Base-by-base conservation (phyloP, 108 stramenopile species). In the Cyclotella kingstonii region DNA sequence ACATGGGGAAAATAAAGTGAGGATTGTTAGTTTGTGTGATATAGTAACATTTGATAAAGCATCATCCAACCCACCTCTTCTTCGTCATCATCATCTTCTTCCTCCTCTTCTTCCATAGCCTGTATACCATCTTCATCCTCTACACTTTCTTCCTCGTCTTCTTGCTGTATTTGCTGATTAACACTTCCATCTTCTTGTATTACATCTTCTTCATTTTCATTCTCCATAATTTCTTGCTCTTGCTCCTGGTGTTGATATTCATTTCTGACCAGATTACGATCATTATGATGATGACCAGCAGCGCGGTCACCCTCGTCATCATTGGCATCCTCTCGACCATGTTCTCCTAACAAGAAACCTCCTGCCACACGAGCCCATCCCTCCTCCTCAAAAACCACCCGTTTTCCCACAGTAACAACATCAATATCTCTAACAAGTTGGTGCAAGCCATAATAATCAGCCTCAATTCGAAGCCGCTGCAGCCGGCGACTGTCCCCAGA, bases 311-410 rank as follows among this genome's bases (percentile, higher is more conserved):
- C 27, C 21, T 0, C 48, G 27, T 31, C 56, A 42, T 36, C 60
- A 49, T 6, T 28, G 17, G 18, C 52, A 45, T 12, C 61, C 14
- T 0, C 41, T 30, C 17, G 5, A n/a, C 30, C 43, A 3, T 35
- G 42, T 18, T 55, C 31, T 31, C 52, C 28, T 1, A 41, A 33
- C 22, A 67, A 39, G 53, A 56, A 73, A 15, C 63, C 63, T 17
- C 71, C 71, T 4, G 71, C 71, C n/a, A 73, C 71, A 4, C 71
- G 43, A 31, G 56, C 71, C 71, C 71, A 73, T 5, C 61, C 18
- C 18, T 34, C 41, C 26, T 31, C 21, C 19, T 54, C 53, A 40
- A 73, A 59, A 5, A 63, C 57, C 15, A 73, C 50, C 27, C 46
- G 50, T 14, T 58, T 30, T 10, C 71, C 71, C 38, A 73, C 31